Evolutionary conservation across 2,329 filamentous ascomycete genomes (phyloP), one percentile per base, ranked within the genome.

Genomic region (Sporothrix pseudoabietina): DNA sequence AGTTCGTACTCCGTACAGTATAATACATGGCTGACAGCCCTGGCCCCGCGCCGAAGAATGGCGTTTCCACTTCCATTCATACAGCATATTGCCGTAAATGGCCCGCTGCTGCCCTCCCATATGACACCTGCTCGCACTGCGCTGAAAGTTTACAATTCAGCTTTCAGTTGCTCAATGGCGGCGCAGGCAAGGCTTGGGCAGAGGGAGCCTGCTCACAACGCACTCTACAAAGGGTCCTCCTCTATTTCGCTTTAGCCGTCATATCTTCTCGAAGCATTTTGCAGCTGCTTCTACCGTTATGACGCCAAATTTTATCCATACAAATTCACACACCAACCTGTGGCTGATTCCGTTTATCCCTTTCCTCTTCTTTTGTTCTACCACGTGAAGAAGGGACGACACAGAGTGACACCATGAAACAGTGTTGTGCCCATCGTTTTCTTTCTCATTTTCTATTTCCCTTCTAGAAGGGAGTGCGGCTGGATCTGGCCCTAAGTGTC

Each of bases 21-120:
- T n/a, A n/a, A n/a, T 44, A 10, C 7, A 44, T 63, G 39, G 16
- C 12, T 63, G 57, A 41, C 35, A 44, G 35, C 59, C 59, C n/a
- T 63, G 59, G 59, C 59, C 6, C 55, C 6, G 14, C 55, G 55
- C 26, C 30, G 12, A 30, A 14, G 22, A 59, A 59, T 55, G 52
- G 55, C 4, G 55, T 59, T 35, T 59, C 59, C 59, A 63, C 59
- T 63, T 63, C 59, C 59, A 63, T 63, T 63, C 59, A 63, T 63
- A 63, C 59, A 44, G 39, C 59, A 63, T 63, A 41, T 14, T 63
- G 32, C 32, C 19, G 32, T 57, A 32, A 57, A 2, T 41, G 14
- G 57, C 14, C 57, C 57, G 35, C 32, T 16, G n/a, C 6, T 41
- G 32, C 57, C 57, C 26, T 26, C 26, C 26, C 35, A 19, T 63